A percentile compares a stretch with the other conserved stretches of the same genome.
Conservation (phyloP, 345 rosid genomes). For the Citrus unshiu region DNA sequence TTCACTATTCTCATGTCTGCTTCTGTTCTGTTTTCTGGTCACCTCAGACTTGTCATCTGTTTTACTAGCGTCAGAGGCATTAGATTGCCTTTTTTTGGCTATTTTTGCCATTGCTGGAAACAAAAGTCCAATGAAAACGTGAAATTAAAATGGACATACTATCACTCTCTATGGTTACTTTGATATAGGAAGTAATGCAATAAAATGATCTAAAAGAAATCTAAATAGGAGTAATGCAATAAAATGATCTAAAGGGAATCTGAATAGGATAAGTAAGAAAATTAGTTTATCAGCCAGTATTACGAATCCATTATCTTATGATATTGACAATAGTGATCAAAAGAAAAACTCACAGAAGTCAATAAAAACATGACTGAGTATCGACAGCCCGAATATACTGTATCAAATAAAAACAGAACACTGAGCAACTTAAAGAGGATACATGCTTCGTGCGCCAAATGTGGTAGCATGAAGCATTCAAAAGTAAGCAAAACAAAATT, state of each 20-base stretch:
- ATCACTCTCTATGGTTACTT: neutral
- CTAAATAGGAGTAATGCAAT: neutral
- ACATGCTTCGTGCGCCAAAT: neutral
- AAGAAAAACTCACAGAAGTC: neutral
- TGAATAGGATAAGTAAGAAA: neutral
- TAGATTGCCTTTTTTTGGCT: neutral
- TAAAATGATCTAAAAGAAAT: neutral
- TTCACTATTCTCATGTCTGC: conserved; percentile 18
- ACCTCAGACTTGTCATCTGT: neutral
- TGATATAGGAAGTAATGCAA: too few species aligned
- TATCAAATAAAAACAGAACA: neutral
- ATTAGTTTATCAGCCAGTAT: neutral
- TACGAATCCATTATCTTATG: neutral
- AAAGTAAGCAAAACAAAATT: neutral
- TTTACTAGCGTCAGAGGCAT: neutral
- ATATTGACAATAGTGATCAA: neutral
- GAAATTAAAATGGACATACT: neutral
- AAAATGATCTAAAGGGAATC: neutral
- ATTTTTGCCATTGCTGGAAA: neutral
- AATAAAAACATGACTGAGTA: neutral
- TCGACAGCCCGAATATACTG: neutral
- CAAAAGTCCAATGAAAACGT: neutral
- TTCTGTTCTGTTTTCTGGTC: conserved; percentile 16
- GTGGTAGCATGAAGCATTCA: neutral
- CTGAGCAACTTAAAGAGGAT: neutral